These are phyloP conservation scores for Aspergillus aculeatus DNA, from an alignment of 2,329 filamentous ascomycete genomes.

Conservation along the genomic window DNA sequence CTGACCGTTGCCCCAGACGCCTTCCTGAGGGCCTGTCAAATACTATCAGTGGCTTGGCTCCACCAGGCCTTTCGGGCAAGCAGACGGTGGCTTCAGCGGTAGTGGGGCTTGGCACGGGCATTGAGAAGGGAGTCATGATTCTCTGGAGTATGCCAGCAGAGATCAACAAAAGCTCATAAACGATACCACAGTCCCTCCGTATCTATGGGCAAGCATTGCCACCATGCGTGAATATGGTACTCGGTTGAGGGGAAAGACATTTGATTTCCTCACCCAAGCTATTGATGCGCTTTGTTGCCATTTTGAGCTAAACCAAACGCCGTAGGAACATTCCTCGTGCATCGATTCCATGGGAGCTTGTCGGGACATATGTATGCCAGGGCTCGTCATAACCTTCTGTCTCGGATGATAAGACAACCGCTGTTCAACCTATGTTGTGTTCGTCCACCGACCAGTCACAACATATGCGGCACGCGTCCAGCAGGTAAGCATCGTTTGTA, in stretches of 20 bases:
- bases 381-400: background rate
- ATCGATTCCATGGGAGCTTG: conserved; percentile 19
- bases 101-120: conserved; percentile 18
- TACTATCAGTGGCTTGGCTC: conserved; percentile 9
- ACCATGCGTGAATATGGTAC: too few species aligned
- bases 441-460: background rate
- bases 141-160: too few species aligned
- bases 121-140: background rate
- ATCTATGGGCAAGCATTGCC: too few species aligned
- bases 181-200: too few species aligned
- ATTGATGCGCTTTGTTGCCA: background rate
- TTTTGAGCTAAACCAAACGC: conserved; percentile 8
- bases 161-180: too few species aligned
- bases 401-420: conserved; percentile 6
- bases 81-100: conserved; percentile 14
- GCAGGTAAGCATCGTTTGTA: conserved; percentile 5
- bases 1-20: background rate
- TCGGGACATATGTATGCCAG: background rate
- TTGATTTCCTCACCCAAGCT: background rate
- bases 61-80: conserved; percentile 18
- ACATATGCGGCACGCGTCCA: background rate
- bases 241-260: background rate
- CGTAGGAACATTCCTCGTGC: conserved; percentile 12
- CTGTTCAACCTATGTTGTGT: conserved; percentile 1
- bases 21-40: conserved; percentile 13